Percentiles rank a stretch among this genome's conserved stretches.
Evolutionary conservation across 352 stramenopile genomes (phyloP).

Genomic region (Pythium folliculosum): DNA sequence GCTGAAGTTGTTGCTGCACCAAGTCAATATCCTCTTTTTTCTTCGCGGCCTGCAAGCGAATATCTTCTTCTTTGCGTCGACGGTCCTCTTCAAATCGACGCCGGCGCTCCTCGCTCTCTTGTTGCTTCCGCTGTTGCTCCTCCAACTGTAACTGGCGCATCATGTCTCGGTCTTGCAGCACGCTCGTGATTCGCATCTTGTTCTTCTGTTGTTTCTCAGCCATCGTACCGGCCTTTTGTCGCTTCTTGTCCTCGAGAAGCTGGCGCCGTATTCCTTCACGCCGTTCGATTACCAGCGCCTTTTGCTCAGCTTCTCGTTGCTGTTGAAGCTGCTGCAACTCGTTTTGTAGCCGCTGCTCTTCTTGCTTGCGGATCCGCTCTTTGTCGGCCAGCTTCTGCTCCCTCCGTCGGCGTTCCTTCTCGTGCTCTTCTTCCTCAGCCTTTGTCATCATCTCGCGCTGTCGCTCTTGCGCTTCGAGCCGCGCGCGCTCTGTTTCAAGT

Average conservation of each 20-base stretch:
- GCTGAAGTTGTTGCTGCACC: conserved; percentile 60
- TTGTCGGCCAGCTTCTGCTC: conserved; percentile 53
- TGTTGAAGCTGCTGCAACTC: conserved; percentile 51
- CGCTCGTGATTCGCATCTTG: conserved; percentile 60
- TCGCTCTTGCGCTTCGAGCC: conserved; percentile 41
- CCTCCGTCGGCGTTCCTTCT: conserved; percentile 47
- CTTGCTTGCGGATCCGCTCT: conserved; percentile 52
- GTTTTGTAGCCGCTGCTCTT: conserved; percentile 53
- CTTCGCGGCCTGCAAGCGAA: conserved; percentile 41
- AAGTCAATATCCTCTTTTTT: conserved; percentile 69
- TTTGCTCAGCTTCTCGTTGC: conserved; percentile 44
- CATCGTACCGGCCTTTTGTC: conserved; percentile 43
- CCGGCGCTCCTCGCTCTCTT: conserved; percentile 54
- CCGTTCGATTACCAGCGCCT: conserved; percentile 46
- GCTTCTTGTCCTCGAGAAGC: conserved; percentile 50
- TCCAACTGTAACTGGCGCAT: conserved; percentile 48
- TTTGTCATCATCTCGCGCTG: conserved; percentile 48
- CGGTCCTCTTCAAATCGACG: conserved; percentile 38
- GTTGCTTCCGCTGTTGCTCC: conserved; percentile 59
- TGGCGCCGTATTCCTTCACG: conserved; percentile 49
- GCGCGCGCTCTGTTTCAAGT: conserved; percentile 45
- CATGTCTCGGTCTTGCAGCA: conserved; percentile 62
- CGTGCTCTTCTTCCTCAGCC: conserved; percentile 50
- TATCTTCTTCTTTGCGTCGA: conserved; percentile 43
- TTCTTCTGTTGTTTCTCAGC: conserved; percentile 67